Percentiles rank a stretch among this genome's conserved stretches.
These are phyloP conservation scores for Chaetoceros tenuissimus DNA, from an alignment of 108 stramenopile genomes.

Conservation along the genomic window DNA sequence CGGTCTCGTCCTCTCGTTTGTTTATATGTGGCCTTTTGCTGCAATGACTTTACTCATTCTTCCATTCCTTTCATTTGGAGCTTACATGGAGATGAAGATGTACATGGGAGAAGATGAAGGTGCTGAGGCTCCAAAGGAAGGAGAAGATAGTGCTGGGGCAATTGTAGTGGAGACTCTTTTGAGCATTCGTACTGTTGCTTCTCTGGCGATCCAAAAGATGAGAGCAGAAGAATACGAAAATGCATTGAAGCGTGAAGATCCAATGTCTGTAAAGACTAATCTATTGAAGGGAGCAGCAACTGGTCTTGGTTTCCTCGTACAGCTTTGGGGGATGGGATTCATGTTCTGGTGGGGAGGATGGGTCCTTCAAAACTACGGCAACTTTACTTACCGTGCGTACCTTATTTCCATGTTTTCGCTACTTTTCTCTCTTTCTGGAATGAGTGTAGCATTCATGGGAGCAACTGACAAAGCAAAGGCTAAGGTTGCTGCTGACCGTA, in stretches of 20 bases:
- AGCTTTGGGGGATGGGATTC: constrained; percentile 15
- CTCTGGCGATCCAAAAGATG: constrained; percentile 49
- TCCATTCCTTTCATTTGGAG: constrained; percentile 69
- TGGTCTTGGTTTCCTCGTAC: constrained; percentile 15
- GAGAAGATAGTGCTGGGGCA: constrained; percentile 54
- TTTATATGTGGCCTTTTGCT: constrained; percentile 78
- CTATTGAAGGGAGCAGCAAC: constrained; percentile 6
- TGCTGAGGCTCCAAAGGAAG: constrained; percentile 17
- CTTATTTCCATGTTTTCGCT: constrained; percentile 56
- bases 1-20: constrained; percentile 50
- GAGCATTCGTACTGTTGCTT: constrained; percentile 70
- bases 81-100: constrained; percentile 59
- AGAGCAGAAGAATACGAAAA: constrained; percentile 42
- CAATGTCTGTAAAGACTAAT: constrained; percentile 19
- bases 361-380: constrained; percentile 29
- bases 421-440: constrained; percentile 50
- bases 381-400: constrained; percentile 36
- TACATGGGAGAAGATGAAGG: constrained; percentile 55
- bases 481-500: constrained; percentile 30
- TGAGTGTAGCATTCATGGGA: constrained; percentile 36
- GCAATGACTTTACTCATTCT: constrained; percentile 54
- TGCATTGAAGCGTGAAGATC: constrained; percentile 30
- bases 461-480: constrained; percentile 43
- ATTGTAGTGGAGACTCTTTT: constrained; percentile 64
- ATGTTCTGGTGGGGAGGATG: constrained; percentile 33